Percentiles rank a stretch among this genome's conserved stretches.
Conservation (phyloP, 805 yeast genomes). For the Monosporozyma servazzii region DNA sequence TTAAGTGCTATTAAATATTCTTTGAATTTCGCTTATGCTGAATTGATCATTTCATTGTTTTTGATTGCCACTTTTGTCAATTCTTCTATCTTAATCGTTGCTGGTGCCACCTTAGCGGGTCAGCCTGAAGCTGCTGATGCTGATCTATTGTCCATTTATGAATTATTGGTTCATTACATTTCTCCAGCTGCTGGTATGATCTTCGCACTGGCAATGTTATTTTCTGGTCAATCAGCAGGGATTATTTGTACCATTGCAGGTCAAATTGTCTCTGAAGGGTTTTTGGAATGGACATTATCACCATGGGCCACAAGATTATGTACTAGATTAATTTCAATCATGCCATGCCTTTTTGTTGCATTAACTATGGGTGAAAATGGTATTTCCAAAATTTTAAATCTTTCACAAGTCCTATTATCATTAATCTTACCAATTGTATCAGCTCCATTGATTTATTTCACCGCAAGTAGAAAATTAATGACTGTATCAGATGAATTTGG, state of each 20-base stretch:
- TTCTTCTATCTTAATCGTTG: conserved; percentile 80
- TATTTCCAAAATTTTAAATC: conserved; percentile 61
- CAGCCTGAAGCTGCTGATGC: conserved; percentile 65
- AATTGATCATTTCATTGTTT: conserved; percentile 70
- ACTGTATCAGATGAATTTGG: conserved; percentile 34
- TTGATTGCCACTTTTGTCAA: conserved; percentile 90
- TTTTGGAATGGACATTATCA: conserved; percentile 65
- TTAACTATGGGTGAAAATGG: conserved; percentile 73
- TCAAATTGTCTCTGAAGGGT: conserved; percentile 89
- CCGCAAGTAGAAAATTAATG: conserved; percentile 62
- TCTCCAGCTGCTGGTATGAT: conserved; percentile 83
- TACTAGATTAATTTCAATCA: conserved; percentile 74
- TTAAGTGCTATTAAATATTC: conserved; percentile 71
- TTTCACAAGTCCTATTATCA: conserved; percentile 75
- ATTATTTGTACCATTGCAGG: conserved; percentile 91
- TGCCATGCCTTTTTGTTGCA: conserved; percentile 76
- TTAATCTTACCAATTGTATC: conserved; percentile 76
- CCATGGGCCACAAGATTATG: conserved; percentile 76
- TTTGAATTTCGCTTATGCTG: conserved; percentile 73
- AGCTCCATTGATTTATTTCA: conserved; percentile 80
- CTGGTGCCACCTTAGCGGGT: conserved; percentile 73
- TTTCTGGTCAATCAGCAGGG: conserved; percentile 93
- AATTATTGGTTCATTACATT: conserved; percentile 56
- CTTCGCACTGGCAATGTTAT: conserved; percentile 80
- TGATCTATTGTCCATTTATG: conserved; percentile 72